Evolutionary conservation across 164 flowering plant genomes (phyloP).

Genomic region (Echeveria elegans): DNA sequence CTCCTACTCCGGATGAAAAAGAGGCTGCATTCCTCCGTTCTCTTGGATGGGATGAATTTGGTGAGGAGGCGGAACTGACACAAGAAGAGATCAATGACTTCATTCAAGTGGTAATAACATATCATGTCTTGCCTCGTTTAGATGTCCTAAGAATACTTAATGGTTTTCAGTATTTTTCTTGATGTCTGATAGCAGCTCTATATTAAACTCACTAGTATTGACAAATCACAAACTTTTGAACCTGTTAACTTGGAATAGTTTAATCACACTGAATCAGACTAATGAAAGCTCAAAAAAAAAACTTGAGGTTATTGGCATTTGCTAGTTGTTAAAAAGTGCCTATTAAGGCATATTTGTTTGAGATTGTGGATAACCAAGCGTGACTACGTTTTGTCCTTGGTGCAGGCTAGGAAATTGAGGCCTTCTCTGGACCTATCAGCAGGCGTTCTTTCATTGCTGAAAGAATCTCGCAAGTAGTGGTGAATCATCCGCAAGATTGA

Average conservation of each 20-base stretch:
- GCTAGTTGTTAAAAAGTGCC: not conserved
- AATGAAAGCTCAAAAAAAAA: not conserved
- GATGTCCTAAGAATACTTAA: not conserved
- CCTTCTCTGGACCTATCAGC: conserved; percentile 24
- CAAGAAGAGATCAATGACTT: conserved; percentile 82
- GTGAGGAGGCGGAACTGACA: conserved; percentile 71
- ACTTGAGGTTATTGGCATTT: not conserved
- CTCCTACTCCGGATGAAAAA: conserved; percentile 21
- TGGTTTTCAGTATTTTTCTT: not conserved
- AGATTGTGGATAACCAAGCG: too few species aligned
- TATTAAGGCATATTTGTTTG: not conserved
- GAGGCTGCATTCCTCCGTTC: not conserved
- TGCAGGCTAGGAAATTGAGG: conserved; percentile 43
- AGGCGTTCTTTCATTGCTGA: conserved; percentile 17
- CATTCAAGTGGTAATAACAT: conserved; percentile 37
- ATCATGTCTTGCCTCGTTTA: not conserved
- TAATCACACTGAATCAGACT: not conserved
- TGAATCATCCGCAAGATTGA: conserved; percentile 18
- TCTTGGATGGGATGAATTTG: conserved; percentile 18
- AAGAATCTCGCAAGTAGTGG: conserved; percentile 18
- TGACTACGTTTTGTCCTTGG: not conserved
- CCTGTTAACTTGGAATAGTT: not conserved
- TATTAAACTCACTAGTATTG: not conserved
- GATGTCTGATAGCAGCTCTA: not conserved
- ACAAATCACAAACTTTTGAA: not conserved